phyloP scores from a whole-genome alignment of 768 basidiomycete genomes.

The Cystofilobasidium capitatum region DNA sequence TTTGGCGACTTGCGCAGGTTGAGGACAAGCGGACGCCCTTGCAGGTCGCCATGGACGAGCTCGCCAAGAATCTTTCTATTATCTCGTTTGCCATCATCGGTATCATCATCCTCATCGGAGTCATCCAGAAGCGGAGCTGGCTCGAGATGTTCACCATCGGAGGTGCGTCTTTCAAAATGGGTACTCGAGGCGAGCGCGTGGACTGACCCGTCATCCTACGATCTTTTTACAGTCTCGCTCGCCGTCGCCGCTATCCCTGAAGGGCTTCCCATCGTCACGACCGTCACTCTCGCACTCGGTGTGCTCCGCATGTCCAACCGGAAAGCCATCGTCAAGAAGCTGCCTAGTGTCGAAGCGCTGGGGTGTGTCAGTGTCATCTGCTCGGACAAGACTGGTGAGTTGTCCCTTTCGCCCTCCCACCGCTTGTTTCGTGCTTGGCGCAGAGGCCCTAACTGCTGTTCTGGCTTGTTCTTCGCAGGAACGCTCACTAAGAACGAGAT shows the following conservation, averaged over 20 bases:
- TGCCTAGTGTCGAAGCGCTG: slow-evolving; percentile 87
- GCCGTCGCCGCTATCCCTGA: slow-evolving; percentile 98
- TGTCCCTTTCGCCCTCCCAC: not conserved
- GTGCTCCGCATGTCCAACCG: slow-evolving; percentile 88
- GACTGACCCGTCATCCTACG: not conserved
- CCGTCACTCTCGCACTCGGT: slow-evolving; percentile 88
- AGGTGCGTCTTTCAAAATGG: slow-evolving; percentile 49
- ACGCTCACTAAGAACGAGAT: slow-evolving; percentile 94
- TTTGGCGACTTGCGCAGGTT: slow-evolving; percentile 39
- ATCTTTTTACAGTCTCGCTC: slow-evolving; percentile 62
- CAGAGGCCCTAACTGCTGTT: not conserved
- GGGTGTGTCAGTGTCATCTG: slow-evolving; percentile 96
- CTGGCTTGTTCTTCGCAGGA: slow-evolving; percentile 42
- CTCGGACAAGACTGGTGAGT: slow-evolving; percentile 84
- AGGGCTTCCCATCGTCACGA: slow-evolving; percentile 91
- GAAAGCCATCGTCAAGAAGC: slow-evolving; percentile 92
- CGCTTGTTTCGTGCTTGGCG: not conserved
- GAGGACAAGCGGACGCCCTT: slow-evolving; percentile 88
- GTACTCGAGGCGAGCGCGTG: not conserved
- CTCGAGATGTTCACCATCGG: slow-evolving; percentile 98
- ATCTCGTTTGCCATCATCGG: slow-evolving; percentile 92
- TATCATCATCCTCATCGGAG: slow-evolving; percentile 80
- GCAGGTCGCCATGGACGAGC: slow-evolving; percentile 90
- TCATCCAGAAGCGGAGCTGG: slow-evolving; percentile 76
- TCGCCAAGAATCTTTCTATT: slow-evolving; percentile 81